These are phyloP conservation scores for Macroventuria anomochaeta DNA, from an alignment of 2,329 filamentous ascomycete species.

Conservation along the genomic window DNA sequence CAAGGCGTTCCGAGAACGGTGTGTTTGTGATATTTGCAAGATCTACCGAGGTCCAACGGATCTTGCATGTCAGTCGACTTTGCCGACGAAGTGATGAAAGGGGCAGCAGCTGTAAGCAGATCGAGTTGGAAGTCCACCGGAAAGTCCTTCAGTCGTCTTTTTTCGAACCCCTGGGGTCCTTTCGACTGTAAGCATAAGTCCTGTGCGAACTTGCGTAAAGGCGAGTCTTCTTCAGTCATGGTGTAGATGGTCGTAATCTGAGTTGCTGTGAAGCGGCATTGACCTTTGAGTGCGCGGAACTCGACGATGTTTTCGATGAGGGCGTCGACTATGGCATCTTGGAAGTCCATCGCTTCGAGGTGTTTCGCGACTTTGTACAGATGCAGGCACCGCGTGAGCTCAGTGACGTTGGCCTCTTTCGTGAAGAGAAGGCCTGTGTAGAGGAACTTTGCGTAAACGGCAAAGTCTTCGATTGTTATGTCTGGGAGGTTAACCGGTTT, in stretches of 20 bases:
- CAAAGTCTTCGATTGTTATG: neutral
- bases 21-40: constrained; percentile 9
- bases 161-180: constrained; percentile 1
- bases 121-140: constrained; percentile 2
- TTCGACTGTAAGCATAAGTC: constrained; percentile 6
- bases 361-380: constrained; percentile 7
- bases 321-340: constrained; percentile 10
- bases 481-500: constrained; percentile 2
- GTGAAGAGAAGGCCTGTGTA: constrained; percentile 7
- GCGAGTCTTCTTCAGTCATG: constrained; percentile 4
- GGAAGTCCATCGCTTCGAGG: constrained; percentile 9
- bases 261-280: constrained; percentile 6
- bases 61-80: constrained; percentile 5
- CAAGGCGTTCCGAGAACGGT: neutral
- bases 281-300: constrained; percentile 4
- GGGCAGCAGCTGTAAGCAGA: constrained; percentile 6
- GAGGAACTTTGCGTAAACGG: constrained; percentile 8
- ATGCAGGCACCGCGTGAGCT: constrained; percentile 3
- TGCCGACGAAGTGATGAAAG: constrained; percentile 7
- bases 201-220: constrained; percentile 3
- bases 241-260: constrained; percentile 1
- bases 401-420: neutral
- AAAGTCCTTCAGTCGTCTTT: neutral
- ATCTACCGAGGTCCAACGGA: constrained; percentile 1
- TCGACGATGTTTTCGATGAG: constrained; percentile 9